These are phyloP conservation scores for Cylindrotheca fusiformis DNA, from an alignment of 108 stramenopile genomes.

Conservation along the genomic window DNA sequence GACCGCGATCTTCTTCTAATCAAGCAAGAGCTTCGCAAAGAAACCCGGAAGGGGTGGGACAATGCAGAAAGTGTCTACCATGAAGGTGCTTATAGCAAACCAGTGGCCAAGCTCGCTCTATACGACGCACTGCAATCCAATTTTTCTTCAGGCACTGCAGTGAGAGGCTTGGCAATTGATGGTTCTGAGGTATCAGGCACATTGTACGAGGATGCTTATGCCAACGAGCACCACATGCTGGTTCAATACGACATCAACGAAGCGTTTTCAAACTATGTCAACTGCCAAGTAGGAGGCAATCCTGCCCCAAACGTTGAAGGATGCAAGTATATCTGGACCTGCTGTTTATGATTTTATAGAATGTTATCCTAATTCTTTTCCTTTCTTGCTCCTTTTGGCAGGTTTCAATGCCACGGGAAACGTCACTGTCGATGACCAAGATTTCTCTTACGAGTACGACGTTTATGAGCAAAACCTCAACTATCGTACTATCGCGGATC, in stretches of 20 bases:
- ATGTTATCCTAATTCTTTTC: too few relatives aligned
- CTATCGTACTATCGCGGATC: constrained; percentile 47
- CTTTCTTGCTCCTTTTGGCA: neutral
- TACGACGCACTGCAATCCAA: constrained; percentile 14
- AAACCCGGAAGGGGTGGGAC: constrained; percentile 21
- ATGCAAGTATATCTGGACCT: constrained; percentile 28
- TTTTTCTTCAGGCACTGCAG: constrained; percentile 25
- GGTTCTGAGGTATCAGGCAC: constrained; percentile 43
- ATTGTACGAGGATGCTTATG: constrained; percentile 18
- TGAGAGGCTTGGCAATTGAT: constrained; percentile 31
- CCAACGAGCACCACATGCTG: constrained; percentile 26
- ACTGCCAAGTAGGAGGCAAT: constrained; percentile 68
- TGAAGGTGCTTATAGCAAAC: constrained; percentile 64
- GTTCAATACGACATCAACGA: constrained; percentile 56
- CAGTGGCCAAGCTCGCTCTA: constrained; percentile 52
- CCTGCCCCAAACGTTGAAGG: constrained; percentile 26
- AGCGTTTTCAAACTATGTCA: constrained; percentile 39
- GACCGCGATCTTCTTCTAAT: constrained; percentile 61
- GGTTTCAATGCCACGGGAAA: constrained; percentile 18
- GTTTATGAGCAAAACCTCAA: constrained; percentile 42
- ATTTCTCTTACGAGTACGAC: constrained; percentile 39
- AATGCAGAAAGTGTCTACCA: constrained; percentile 48
- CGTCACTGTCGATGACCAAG: neutral
- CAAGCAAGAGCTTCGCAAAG: constrained; percentile 22
- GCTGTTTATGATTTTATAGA: too few relatives aligned